A percentile compares a stretch with the other conserved stretches of the same genome.
These are phyloP conservation scores for Naganishia kalamii DNA, from an alignment of 768 basidiomycete species.

Conservation along the genomic window DNA sequence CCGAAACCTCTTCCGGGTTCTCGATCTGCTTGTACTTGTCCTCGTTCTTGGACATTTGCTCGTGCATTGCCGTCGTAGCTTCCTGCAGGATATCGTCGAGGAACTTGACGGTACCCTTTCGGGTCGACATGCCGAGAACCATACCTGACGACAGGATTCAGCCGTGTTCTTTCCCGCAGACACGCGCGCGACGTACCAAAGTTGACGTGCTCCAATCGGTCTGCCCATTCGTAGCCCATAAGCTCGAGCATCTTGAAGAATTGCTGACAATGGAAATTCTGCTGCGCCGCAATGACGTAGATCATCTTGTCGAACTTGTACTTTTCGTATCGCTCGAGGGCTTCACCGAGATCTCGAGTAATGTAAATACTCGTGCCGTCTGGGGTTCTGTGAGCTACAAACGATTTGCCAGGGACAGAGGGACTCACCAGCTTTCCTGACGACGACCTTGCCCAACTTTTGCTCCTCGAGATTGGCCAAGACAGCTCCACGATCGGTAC, in stretches of 20 bases:
- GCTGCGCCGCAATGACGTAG: conserved; percentile 69
- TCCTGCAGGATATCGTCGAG: conserved; percentile 76
- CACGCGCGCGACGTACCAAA: conserved; percentile 45
- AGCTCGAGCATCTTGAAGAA: conserved; percentile 89
- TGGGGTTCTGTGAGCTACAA: conserved; percentile 37
- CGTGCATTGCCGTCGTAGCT: conserved; percentile 82
- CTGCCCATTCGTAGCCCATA: conserved; percentile 84
- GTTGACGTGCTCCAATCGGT: conserved; percentile 75
- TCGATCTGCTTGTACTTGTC: conserved; percentile 84
- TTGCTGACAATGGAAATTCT: conserved; percentile 80
- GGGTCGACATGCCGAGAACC: conserved; percentile 83
- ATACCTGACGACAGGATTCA: conserved; percentile 48
- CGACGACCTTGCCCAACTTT: conserved; percentile 84
- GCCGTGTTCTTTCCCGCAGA: neutral
- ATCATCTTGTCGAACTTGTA: conserved; percentile 90
- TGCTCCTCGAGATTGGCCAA: conserved; percentile 79
- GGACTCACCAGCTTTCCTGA: conserved; percentile 60
- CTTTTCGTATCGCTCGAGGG: conserved; percentile 82
- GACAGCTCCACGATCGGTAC: conserved; percentile 64
- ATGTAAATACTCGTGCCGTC: conserved; percentile 92
- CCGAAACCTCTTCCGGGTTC: conserved; percentile 70
- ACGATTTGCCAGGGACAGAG: neutral
- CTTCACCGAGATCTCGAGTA: conserved; percentile 90
- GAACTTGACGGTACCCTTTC: conserved; percentile 88
- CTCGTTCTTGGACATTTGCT: conserved; percentile 90